Evolutionary conservation across 306 rosid species (phyloP).

Genomic region (Luffa aegyptiaca): DNA sequence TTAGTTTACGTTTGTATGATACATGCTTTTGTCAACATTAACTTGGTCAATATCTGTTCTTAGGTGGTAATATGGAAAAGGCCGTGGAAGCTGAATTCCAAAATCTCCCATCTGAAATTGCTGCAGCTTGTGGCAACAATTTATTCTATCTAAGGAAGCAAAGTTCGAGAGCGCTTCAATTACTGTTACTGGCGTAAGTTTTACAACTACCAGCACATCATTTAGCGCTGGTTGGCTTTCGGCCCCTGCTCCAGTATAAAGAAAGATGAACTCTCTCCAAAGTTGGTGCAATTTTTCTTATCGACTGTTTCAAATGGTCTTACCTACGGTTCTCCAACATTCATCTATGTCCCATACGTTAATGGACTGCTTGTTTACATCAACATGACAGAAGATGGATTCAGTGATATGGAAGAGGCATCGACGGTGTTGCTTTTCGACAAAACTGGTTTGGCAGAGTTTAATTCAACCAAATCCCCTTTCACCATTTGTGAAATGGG

Average conservation of each 20-base stretch:
- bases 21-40: background rate
- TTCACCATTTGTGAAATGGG: background rate
- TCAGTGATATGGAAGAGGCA: background rate
- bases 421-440: background rate
- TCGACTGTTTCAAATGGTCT: background rate
- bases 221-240: background rate
- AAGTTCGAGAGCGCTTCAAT: background rate
- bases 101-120: background rate
- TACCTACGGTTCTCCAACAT: background rate
- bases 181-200: background rate
- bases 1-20: background rate
- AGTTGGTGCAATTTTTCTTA: background rate
- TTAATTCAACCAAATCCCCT: background rate
- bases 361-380: background rate
- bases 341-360: background rate
- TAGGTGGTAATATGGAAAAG: background rate
- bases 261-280: background rate
- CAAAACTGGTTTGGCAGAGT: background rate
- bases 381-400: background rate
- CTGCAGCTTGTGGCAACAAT: background rate
- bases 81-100: background rate
- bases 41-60: background rate
- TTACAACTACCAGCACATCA: background rate
- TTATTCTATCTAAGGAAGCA: background rate
- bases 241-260: background rate